Conservation (phyloP, 306 rosid species). For the Argentina anserina region DNA sequence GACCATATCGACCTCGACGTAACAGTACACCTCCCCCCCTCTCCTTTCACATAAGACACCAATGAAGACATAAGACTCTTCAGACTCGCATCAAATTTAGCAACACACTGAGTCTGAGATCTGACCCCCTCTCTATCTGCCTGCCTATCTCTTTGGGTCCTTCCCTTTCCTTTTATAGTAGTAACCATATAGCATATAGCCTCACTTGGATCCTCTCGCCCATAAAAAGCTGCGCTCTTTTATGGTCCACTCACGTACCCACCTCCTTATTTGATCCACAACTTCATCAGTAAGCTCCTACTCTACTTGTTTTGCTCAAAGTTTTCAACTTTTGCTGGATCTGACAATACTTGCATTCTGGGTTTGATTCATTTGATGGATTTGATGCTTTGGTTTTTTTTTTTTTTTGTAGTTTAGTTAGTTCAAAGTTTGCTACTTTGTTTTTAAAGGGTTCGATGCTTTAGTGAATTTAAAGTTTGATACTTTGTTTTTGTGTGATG, state of each 20-base stretch:
- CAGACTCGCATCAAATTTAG: background rate
- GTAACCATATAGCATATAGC: background rate
- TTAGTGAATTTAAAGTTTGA: background rate
- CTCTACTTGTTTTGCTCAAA: background rate
- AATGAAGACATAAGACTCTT: too few species aligned
- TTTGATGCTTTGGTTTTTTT: slow-evolving; percentile 11
- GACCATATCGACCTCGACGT: background rate
- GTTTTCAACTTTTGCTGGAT: slow-evolving; percentile 25
- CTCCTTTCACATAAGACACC: background rate
- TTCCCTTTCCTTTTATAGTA: background rate
- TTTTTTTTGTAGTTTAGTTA: slow-evolving; percentile 12
- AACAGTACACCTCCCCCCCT: background rate
- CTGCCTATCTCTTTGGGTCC: background rate
- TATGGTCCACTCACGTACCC: background rate
- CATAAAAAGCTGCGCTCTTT: background rate
- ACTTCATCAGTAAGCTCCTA: slow-evolving; percentile 23
- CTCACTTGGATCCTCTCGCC: slow-evolving; percentile 5
- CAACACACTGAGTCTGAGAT: background rate
- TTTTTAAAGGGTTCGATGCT: slow-evolving; percentile 13
- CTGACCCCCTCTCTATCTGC: slow-evolving; percentile 7
- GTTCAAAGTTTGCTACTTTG: background rate
- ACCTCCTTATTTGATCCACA: slow-evolving; percentile 6
- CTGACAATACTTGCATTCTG: slow-evolving; percentile 22
- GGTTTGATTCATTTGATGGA: slow-evolving; percentile 2
- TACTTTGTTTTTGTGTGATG: background rate